Conservation (phyloP, 768 basidiomycete genomes). For the Mycena olivaceomarginata region DNA sequence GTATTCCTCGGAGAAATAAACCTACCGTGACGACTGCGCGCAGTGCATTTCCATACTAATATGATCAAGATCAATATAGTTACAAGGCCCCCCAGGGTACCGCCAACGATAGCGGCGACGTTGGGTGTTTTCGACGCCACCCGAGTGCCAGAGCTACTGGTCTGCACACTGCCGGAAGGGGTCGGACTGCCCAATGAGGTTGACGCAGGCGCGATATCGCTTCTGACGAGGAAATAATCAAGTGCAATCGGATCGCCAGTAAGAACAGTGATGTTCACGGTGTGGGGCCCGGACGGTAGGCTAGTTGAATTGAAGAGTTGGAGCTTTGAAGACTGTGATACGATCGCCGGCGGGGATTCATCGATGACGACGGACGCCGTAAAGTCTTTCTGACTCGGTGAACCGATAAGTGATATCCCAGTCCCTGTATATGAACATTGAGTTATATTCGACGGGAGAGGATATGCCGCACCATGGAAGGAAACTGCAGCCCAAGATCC, state of each 20-base stretch:
- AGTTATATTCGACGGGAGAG: neutral
- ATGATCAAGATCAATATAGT: no score
- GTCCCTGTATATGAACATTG: neutral
- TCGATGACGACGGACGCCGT: constrained; percentile 9
- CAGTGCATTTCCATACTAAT: no score
- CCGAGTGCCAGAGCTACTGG: no score
- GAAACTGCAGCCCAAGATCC: neutral
- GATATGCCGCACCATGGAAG: constrained; percentile 13
- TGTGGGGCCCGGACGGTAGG: constrained; percentile 3
- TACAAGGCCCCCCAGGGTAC: no score
- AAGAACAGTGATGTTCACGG: constrained; percentile 1
- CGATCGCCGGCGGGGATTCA: neutral
- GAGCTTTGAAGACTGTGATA: neutral
- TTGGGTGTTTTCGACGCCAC: no score
- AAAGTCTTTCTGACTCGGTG: neutral
- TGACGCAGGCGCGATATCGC: no score
- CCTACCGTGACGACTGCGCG: no score
- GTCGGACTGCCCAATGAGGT: no score
- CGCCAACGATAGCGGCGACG: no score
- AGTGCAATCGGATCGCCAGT: neutral
- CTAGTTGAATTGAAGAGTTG: neutral
- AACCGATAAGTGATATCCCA: neutral
- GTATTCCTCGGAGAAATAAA: no score
- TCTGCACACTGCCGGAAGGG: no score
- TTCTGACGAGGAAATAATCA: constrained; percentile 9